These are phyloP conservation scores for Mycothermus thermophilus DNA, from an alignment of 495 filamentous ascomycete species.

Conservation along the genomic window DNA sequence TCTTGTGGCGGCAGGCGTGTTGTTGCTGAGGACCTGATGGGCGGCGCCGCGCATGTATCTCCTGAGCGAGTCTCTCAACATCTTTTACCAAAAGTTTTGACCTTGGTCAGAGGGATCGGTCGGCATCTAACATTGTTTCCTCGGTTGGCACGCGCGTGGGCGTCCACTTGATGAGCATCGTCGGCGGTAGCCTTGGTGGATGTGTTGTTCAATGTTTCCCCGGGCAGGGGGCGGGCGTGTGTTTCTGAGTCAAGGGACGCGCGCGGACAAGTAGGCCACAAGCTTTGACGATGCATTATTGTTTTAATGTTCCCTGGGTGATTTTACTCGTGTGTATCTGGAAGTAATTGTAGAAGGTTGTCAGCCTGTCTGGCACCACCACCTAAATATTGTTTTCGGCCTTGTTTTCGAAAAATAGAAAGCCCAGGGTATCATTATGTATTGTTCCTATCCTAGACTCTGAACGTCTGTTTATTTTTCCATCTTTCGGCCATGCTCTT, in stretches of 20 bases:
- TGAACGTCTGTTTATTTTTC: too few relatives aligned
- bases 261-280: conserved; percentile 34
- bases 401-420: too few relatives aligned
- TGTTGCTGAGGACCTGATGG: too few relatives aligned
- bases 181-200: too few relatives aligned
- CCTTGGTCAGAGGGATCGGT: conserved; percentile 29
- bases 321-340: conserved; percentile 9
- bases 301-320: conserved; percentile 12
- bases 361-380: too few relatives aligned
- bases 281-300: conserved; percentile 36
- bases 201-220: conserved; percentile 29
- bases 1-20: too few relatives aligned
- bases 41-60: conserved; percentile 30
- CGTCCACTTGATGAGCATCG: too few relatives aligned
- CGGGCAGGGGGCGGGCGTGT: conserved; percentile 27
- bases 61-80: conserved; percentile 32
- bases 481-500: too few relatives aligned
- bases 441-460: too few relatives aligned
- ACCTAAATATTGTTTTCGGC: too few relatives aligned
- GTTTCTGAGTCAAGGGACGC: conserved; percentile 24
- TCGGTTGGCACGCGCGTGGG: conserved; percentile 21
- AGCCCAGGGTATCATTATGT: too few relatives aligned
- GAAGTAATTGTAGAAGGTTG: conserved; percentile 1
- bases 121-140: conserved; percentile 29
- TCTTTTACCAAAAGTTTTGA: conserved; percentile 39